Evolutionary conservation across 2,329 filamentous ascomycete species (phyloP).

Genomic region (Hymenoscyphus infarciens): DNA sequence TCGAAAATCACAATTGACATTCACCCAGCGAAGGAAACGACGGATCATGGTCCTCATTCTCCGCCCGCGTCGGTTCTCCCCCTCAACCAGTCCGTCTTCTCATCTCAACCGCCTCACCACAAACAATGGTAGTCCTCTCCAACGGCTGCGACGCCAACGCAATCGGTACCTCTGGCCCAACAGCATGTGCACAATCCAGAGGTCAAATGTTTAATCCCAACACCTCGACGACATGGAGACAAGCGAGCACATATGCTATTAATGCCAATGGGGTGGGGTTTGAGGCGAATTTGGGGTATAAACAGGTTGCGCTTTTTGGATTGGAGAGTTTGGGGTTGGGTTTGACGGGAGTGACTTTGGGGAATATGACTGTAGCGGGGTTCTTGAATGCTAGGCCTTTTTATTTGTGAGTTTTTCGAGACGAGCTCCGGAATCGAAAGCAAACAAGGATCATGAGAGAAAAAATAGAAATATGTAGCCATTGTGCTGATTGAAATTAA

Average conservation of each 20-base stretch:
- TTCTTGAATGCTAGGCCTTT: conserved; percentile 4
- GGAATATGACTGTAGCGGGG: conserved; percentile 15
- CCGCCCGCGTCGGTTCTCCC: conserved; percentile 54
- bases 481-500: background rate
- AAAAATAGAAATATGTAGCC: too few relatives aligned
- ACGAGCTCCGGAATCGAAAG: too few relatives aligned
- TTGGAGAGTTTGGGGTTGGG: conserved; percentile 17
- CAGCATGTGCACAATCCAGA: conserved; percentile 43
- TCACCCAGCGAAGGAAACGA: conserved; percentile 53
- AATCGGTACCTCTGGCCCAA: conserved; percentile 28
- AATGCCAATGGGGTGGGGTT: conserved; percentile 25
- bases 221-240: conserved; percentile 52
- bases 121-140: conserved; percentile 36
- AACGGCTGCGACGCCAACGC: conserved; percentile 35
- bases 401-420: conserved; percentile 12
- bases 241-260: conserved; percentile 34
- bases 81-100: conserved; percentile 42
- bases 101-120: conserved; percentile 39
- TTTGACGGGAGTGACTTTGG: background rate
- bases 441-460: too few relatives aligned
- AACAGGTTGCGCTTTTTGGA: conserved; percentile 21
- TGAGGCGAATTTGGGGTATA: conserved; percentile 36
- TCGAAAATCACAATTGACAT: background rate
- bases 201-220: conserved; percentile 55
- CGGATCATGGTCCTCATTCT: conserved; percentile 68